Base-by-base conservation (phyloP, 805 yeast species). In the Candida odintsovae region DNA sequence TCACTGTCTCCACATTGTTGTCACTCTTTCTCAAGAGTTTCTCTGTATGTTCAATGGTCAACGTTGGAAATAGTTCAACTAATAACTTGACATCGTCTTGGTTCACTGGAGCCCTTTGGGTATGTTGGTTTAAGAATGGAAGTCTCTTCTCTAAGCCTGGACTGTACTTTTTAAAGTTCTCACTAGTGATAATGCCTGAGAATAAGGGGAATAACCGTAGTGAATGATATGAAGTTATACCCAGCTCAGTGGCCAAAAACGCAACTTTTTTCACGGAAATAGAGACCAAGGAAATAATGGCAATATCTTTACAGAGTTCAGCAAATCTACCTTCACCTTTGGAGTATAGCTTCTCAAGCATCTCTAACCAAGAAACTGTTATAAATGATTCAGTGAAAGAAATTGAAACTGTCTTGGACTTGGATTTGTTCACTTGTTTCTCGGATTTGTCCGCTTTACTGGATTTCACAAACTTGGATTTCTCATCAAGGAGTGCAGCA, bases 281-380 rank as follows among this genome's bases (percentile, higher is more conserved):
- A 0, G 47, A 44, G 0, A 80, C 50, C 29, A 83, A 48, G 1
- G 85, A 74, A 2, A 84, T 55, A 2, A 81, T 57, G 68, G 74
- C 77, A 1, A 82, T 57, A 25, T 80, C 70, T 53, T 72, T 73
- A 20, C 78, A 68, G 0, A 57, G 50, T 6, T 67, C 61, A 0
- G 81, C 56, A 47, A 55, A 53, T 25, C 90, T 79, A 3, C 98
- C 98, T 56, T 96, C 76, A 13, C 98, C 98, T 66, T 96, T 87
- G 16, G 98, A 97, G 67, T 79, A 84, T 45, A 80, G 59, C 35
- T 66, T 69, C 54, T 85, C 92, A 38, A 86, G 56, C 13, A 64
- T 59, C 52, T 78, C 82, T 16, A 82, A 62, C 90, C 90, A 85
- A 11, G 69, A 64, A 1, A 65, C 55, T 19, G 68, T 68, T 2